phyloP scores from a whole-genome alignment of 2,329 filamentous ascomycete genomes.

The Colletotrichum sp. region DNA sequence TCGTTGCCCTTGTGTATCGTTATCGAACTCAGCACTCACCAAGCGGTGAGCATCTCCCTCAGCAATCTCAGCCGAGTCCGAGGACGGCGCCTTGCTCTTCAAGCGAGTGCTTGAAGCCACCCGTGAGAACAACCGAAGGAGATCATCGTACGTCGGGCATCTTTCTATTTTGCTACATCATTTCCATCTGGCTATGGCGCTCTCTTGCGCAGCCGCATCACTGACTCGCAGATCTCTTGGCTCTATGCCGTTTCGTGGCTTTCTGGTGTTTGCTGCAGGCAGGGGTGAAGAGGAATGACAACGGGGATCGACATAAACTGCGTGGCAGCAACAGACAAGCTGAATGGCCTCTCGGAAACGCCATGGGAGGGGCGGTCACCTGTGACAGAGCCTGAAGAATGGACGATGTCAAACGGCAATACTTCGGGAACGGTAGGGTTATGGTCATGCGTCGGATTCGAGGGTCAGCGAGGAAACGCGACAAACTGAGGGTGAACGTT shows the following conservation, averaged over 20 bases:
- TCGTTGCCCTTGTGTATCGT: not conserved
- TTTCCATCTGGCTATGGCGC: not conserved
- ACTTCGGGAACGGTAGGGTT: not conserved
- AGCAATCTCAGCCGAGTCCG: not conserved
- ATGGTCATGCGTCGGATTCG: not conserved
- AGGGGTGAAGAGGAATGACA: not conserved
- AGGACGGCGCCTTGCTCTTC: not conserved
- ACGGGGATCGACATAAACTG: not conserved
- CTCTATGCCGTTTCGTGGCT: not conserved
- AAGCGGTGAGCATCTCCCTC: not conserved
- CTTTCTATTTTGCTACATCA: not conserved
- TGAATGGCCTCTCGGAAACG: not conserved
- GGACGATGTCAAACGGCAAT: not conserved
- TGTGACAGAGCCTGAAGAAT: not conserved
- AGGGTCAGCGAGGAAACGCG: not conserved
- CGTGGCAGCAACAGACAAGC: not conserved
- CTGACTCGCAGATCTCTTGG: not conserved
- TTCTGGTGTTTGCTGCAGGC: not conserved
- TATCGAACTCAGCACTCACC: not conserved
- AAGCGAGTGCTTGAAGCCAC: not conserved
- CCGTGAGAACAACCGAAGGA: not conserved
- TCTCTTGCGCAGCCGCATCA: not conserved
- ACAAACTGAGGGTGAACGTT: not conserved
- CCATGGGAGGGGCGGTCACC: not conserved
- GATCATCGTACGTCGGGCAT: not conserved